Percentiles rank a stretch among this genome's conserved stretches.
phyloP scores from a whole-genome alignment of 805 yeast genomes.

The Priceomyces castillae region DNA sequence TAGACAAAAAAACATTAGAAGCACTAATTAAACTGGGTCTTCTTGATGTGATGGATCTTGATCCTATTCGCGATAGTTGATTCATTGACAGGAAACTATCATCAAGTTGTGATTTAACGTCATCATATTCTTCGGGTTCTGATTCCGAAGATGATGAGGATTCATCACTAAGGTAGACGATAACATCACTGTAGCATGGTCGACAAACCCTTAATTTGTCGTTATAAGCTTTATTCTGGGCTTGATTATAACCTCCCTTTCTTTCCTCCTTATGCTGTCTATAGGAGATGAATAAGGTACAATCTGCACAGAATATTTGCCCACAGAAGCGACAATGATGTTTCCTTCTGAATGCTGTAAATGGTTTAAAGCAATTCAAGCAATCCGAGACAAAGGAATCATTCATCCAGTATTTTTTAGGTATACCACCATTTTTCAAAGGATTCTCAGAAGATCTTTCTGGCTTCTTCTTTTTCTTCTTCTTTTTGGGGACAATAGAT shows the following conservation, averaged over 20 bases:
- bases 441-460: conserved; percentile 38
- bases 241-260: conserved; percentile 13
- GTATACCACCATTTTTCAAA: conserved; percentile 50
- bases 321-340: conserved; percentile 98
- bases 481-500: conserved; percentile 19
- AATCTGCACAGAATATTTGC: conserved; percentile 83
- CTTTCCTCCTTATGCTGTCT: conserved; percentile 46
- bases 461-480: conserved; percentile 26
- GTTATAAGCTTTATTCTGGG: conserved; percentile 45
- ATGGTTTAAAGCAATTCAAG: conserved; percentile 73
- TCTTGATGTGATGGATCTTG: conserved; percentile 26
- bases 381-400: conserved; percentile 91
- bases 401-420: conserved; percentile 91
- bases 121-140: conserved; percentile 20
- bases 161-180: conserved; percentile 67
- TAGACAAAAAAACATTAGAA: conserved; percentile 11
- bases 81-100: conserved; percentile 20
- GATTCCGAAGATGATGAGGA: conserved; percentile 36
- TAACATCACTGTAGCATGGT: conserved; percentile 72
- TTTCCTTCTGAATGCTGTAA: conserved; percentile 82
- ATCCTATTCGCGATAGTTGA: conserved; percentile 27
- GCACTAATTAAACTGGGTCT: conserved; percentile 19
- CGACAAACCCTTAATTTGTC: conserved; percentile 78
- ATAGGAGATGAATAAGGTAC: conserved; percentile 69
- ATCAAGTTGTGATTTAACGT: conserved; percentile 13